Conservation (phyloP, 495 filamentous ascomycete genomes). For the Astrocystis sublimbata region DNA sequence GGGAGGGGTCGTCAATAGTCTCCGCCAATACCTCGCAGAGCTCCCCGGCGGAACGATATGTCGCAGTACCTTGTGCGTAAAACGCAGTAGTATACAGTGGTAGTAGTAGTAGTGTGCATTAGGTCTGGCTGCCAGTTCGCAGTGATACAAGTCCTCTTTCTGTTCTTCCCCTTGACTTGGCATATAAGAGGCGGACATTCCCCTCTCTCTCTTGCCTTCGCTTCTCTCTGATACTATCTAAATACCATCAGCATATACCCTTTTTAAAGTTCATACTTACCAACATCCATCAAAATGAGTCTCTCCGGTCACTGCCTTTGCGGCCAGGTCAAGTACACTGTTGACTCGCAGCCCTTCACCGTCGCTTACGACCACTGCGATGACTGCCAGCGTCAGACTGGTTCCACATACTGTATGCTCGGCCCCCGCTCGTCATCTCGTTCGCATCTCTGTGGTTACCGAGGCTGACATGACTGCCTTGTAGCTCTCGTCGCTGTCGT, state of each 20-base stretch:
- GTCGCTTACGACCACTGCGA: conserved; percentile 71
- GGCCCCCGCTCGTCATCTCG: not conserved
- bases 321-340: conserved; percentile 65
- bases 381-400: conserved; percentile 69
- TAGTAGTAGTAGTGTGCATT: conserved; percentile 21
- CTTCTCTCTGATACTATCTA: conserved; percentile 6
- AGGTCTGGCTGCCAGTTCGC: conserved; percentile 1
- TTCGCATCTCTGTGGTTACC: not conserved
- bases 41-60: conserved; percentile 11
- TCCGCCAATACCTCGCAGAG: not conserved
- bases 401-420: conserved; percentile 65
- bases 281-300: conserved; percentile 53
- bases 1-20: not conserved
- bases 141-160: conserved; percentile 4
- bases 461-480: conserved; percentile 11
- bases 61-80: not conserved
- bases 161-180: not conserved
- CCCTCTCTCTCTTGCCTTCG: not conserved
- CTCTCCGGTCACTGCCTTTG: conserved; percentile 70
- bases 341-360: conserved; percentile 56
- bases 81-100: conserved; percentile 3
- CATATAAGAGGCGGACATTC: conserved; percentile 16
- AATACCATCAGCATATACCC: not conserved
- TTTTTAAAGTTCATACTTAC: not conserved
- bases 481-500: conserved; percentile 66